Conservation (phyloP, 1,139 yeast genomes). For the Saccharomyces hybrid region DNA sequence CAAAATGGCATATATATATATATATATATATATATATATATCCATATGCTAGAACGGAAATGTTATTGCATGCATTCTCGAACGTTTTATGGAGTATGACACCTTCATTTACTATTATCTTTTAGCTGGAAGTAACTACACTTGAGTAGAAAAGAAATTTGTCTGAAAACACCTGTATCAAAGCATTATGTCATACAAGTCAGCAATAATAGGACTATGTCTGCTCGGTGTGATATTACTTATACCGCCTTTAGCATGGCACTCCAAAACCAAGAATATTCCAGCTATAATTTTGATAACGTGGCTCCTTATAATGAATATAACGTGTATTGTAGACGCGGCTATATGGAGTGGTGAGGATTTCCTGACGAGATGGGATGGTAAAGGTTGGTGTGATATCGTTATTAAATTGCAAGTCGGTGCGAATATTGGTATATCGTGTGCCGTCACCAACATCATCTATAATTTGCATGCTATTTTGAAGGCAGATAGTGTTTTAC, state of each 20-base stretch:
- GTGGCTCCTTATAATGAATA: conserved; percentile 55
- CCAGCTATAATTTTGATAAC: conserved; percentile 59
- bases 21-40: neutral
- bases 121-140: neutral
- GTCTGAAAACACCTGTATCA: no score
- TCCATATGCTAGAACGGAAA: neutral
- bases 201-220: conserved; percentile 45
- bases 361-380: conserved; percentile 47
- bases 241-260: conserved; percentile 70
- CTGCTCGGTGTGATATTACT: conserved; percentile 45
- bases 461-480: conserved; percentile 64
- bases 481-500: conserved; percentile 43
- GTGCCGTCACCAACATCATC: conserved; percentile 66
- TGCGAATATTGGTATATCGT: conserved; percentile 58
- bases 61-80: no score
- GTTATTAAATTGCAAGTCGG: conserved; percentile 57
- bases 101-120: neutral
- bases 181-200: conserved; percentile 33
- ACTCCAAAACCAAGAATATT: conserved; percentile 49
- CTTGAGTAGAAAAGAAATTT: neutral
- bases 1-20: neutral
- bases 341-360: conserved; percentile 62
- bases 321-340: conserved; percentile 56
- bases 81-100: neutral
- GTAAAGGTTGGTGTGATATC: conserved; percentile 73